Conservation (phyloP, 805 yeast species). For the Pachysolen tannophilus region DNA sequence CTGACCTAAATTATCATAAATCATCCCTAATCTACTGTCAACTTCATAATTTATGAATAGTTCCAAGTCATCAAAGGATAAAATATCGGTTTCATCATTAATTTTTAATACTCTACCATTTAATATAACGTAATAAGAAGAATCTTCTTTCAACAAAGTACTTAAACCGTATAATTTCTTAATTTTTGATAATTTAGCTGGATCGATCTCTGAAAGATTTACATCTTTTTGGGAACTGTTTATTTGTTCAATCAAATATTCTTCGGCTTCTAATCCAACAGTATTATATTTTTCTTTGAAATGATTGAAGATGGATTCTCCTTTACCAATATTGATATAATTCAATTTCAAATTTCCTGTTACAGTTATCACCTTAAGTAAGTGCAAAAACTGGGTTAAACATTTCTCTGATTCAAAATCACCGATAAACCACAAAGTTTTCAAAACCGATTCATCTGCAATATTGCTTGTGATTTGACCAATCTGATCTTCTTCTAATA, state of each 20-base stretch:
- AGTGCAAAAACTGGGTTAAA: conserved; percentile 34
- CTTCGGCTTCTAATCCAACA: background rate
- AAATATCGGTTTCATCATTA: conserved; percentile 16
- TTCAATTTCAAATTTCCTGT: conserved; percentile 14
- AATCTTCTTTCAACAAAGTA: background rate
- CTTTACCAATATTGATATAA: background rate
- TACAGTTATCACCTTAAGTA: conserved; percentile 16
- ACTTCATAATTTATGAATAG: conserved; percentile 39
- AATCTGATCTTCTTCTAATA: too few relatives aligned
- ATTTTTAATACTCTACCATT: conserved; percentile 47
- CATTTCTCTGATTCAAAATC: conserved; percentile 34
- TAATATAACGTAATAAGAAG: conserved; percentile 30
- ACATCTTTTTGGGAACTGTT: too few relatives aligned
- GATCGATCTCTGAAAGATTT: too few relatives aligned
- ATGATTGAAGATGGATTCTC: conserved; percentile 1
- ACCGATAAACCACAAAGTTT: conserved; percentile 48
- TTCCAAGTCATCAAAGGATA: conserved; percentile 21
- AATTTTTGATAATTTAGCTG: too few relatives aligned
- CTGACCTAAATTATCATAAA: conserved; percentile 17
- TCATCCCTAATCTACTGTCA: conserved; percentile 29
- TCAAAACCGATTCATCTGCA: conserved; percentile 3
- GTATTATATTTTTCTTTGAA: background rate
- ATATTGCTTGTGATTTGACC: too few relatives aligned
- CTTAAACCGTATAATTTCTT: too few relatives aligned
- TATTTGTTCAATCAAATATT: too few relatives aligned